These are phyloP conservation scores for Trichoderma virens DNA, from an alignment of 495 filamentous ascomycete species.

Conservation along the genomic window DNA sequence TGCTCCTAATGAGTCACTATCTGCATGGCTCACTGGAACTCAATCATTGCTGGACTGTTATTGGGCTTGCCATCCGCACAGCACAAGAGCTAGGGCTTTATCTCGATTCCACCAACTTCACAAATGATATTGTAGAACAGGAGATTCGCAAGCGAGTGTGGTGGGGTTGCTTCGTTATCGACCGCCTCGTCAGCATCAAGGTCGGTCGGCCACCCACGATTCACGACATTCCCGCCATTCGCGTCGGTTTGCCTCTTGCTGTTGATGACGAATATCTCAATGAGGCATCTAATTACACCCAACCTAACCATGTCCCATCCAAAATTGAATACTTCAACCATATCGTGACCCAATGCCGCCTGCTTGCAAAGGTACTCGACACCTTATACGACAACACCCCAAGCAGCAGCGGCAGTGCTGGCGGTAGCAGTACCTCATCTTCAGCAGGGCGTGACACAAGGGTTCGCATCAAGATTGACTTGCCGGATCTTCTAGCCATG, in stretches of 20 bases:
- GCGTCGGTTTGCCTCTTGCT: not conserved
- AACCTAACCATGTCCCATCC: slow-evolving; percentile 9
- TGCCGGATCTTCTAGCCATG: slow-evolving; percentile 11
- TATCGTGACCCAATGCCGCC: slow-evolving; percentile 10
- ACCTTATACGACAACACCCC: slow-evolving; percentile 10
- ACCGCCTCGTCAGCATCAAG: slow-evolving; percentile 30
- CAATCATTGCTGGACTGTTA: slow-evolving; percentile 13
- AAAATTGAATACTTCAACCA: slow-evolving; percentile 14
- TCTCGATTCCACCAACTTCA: slow-evolving; percentile 9
- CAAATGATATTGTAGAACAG: slow-evolving; percentile 10
- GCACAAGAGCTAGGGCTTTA: slow-evolving; percentile 13
- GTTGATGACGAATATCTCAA: slow-evolving; percentile 12
- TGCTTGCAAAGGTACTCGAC: slow-evolving; percentile 9
- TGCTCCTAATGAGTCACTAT: slow-evolving; percentile 13
- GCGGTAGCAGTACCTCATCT: not conserved
- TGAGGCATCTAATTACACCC: slow-evolving; percentile 7
- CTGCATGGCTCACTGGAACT: slow-evolving; percentile 12
- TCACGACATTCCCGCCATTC: slow-evolving; percentile 13
- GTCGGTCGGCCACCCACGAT: slow-evolving; percentile 29
- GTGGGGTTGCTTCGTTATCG: slow-evolving; percentile 28
- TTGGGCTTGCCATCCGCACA: slow-evolving; percentile 12
- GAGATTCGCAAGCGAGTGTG: slow-evolving; percentile 13
- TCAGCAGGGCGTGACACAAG: not conserved
- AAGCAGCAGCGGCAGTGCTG: not conserved
- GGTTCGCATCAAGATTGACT: slow-evolving; percentile 2